Conservation (phyloP, 257 asterid genomes). For the Scutellaria galericulata region DNA sequence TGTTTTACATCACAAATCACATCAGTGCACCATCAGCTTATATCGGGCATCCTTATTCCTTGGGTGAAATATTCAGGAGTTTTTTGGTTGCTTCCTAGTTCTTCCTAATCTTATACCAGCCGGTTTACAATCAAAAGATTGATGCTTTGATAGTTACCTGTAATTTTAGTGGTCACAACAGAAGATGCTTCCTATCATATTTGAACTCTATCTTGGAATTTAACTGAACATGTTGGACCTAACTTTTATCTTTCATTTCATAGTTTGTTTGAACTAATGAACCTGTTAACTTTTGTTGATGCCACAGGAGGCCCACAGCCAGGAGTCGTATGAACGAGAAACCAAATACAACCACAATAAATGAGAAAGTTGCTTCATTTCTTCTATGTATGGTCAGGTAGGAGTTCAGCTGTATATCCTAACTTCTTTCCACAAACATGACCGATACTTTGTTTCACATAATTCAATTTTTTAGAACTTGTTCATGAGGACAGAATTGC, state of each 20-base stretch:
- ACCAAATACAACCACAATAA: slow-evolving; percentile 49
- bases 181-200: too few relatives aligned
- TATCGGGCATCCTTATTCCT: too few relatives aligned
- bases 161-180: too few relatives aligned
- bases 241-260: not conserved
- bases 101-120: too few relatives aligned
- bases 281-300: slow-evolving; percentile 27
- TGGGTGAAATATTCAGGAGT: too few relatives aligned
- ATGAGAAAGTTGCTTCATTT: slow-evolving; percentile 63
- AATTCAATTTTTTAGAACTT: not conserved
- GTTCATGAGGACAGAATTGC: slow-evolving; percentile 3
- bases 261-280: slow-evolving; percentile 20
- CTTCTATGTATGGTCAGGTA: slow-evolving; percentile 69
- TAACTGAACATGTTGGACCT: not conserved
- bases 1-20: too few relatives aligned
- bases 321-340: slow-evolving; percentile 46
- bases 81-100: too few relatives aligned
- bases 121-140: too few relatives aligned
- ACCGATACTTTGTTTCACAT: slow-evolving; percentile 20
- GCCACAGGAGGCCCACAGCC: slow-evolving; percentile 59
- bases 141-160: too few relatives aligned
- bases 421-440: slow-evolving; percentile 14
- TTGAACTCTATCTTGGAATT: slow-evolving; percentile 12
- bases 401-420: slow-evolving; percentile 19
- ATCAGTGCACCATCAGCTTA: too few relatives aligned